Evolutionary conservation across 441 rosid genomes (phyloP).

Genomic region (Corymbia calophylla): DNA sequence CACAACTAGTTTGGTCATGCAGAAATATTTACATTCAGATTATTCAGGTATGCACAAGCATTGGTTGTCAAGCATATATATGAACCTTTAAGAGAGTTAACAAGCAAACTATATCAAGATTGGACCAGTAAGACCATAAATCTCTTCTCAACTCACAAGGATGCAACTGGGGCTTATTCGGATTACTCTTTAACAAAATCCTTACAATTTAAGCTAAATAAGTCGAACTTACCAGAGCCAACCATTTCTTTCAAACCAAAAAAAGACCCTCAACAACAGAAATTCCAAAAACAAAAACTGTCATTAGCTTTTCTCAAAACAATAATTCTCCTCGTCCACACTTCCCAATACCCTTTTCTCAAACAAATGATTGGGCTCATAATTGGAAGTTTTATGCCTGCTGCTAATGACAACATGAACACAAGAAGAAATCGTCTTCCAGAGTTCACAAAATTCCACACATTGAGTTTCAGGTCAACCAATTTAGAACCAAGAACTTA

Average conservation of each 20-base stretch:
- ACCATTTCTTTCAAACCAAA: not conserved
- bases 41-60: not conserved
- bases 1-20: not conserved
- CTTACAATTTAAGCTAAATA: not conserved
- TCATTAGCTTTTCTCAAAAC: not conserved
- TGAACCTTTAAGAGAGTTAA: not conserved
- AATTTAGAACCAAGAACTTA: not conserved
- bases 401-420: not conserved
- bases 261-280: not conserved
- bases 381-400: not conserved
- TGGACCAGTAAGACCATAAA: not conserved
- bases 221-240: not conserved
- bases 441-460: not conserved
- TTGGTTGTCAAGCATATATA: not conserved
- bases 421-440: not conserved
- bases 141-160: not conserved
- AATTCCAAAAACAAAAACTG: not conserved
- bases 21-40: not conserved
- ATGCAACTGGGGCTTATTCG: not conserved
- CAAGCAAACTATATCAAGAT: not conserved
- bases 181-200: not conserved
- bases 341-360: not conserved
- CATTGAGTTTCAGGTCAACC: not conserved
- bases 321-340: not conserved
- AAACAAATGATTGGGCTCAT: not conserved